These are phyloP conservation scores for Pyrenochaeta sp. DNA, from an alignment of 2,329 filamentous ascomycete species.

Conservation along the genomic window DNA sequence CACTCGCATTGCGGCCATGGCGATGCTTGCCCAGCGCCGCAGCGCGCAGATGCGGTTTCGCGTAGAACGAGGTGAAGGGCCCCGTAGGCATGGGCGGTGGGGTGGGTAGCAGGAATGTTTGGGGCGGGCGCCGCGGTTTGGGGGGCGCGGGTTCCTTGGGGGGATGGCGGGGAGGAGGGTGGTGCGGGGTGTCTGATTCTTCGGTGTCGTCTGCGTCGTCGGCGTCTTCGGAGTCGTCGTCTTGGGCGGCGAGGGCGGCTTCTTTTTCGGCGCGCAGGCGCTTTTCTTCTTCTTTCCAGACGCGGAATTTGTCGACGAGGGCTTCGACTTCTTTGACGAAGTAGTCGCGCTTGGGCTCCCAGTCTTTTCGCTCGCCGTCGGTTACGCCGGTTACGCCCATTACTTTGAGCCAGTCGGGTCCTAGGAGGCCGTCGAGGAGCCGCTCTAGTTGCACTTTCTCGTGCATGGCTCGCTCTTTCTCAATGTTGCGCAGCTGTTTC, in stretches of 20 bases:
- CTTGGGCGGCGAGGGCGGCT: constrained; percentile 61
- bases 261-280: constrained; percentile 79
- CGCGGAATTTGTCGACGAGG: constrained; percentile 84
- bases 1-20: constrained; percentile 73
- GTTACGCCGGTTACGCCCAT: constrained; percentile 89
- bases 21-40: constrained; percentile 77
- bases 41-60: constrained; percentile 79
- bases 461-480: constrained; percentile 70
- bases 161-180: constrained; percentile 48
- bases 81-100: constrained; percentile 51
- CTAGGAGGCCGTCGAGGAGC: constrained; percentile 80
- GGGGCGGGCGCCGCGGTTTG: constrained; percentile 40
- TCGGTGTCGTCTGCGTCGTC: constrained; percentile 47
- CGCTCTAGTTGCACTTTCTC: constrained; percentile 71
- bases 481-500: constrained; percentile 72
- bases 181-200: constrained; percentile 38
- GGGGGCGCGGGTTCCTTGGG: constrained; percentile 50
- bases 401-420: constrained; percentile 89
- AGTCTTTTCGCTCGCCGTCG: constrained; percentile 84
- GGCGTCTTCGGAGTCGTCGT: constrained; percentile 55
- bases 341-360: constrained; percentile 82
- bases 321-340: constrained; percentile 84
- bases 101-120: constrained; percentile 38
- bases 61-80: constrained; percentile 87
- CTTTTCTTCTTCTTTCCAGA: constrained; percentile 91